Conservation (phyloP, 208 protist genomes). For the Acanthamoeba castellanii region DNA sequence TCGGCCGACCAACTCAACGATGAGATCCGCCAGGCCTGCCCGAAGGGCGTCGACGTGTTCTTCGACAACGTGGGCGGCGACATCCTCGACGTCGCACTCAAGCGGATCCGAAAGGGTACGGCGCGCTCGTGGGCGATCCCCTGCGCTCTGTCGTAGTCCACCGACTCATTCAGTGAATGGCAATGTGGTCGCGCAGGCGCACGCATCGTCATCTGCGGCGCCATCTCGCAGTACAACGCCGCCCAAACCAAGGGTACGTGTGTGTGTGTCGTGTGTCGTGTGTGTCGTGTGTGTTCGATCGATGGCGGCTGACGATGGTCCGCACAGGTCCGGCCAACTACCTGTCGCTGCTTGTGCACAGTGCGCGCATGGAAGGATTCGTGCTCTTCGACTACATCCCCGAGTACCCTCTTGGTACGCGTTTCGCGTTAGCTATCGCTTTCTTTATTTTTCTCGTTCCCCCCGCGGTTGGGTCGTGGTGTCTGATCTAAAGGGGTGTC, state of each 20-base stretch:
- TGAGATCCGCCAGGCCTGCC: constrained; percentile 70
- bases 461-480: neutral
- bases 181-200: no score
- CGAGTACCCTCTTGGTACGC: constrained; percentile 37
- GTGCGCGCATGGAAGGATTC: constrained; percentile 73
- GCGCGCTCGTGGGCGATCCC: no score
- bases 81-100: constrained; percentile 30
- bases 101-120: neutral
- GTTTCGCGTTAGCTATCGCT: neutral
- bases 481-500: neutral
- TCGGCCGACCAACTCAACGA: constrained; percentile 66
- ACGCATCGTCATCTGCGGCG: constrained; percentile 81
- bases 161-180: no score
- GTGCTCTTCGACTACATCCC: constrained; percentile 69
- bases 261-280: no score
- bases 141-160: no score
- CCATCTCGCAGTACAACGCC: constrained; percentile 74
- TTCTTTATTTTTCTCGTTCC: neutral
- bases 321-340: constrained; percentile 69
- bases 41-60: constrained; percentile 87
- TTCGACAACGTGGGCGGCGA: constrained; percentile 90
- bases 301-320: no score
- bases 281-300: no score
- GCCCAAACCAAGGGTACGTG: neutral
- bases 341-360: constrained; percentile 59